Conservation (phyloP, 2,329 filamentous ascomycete species). For the Fusarium scirpi region DNA sequence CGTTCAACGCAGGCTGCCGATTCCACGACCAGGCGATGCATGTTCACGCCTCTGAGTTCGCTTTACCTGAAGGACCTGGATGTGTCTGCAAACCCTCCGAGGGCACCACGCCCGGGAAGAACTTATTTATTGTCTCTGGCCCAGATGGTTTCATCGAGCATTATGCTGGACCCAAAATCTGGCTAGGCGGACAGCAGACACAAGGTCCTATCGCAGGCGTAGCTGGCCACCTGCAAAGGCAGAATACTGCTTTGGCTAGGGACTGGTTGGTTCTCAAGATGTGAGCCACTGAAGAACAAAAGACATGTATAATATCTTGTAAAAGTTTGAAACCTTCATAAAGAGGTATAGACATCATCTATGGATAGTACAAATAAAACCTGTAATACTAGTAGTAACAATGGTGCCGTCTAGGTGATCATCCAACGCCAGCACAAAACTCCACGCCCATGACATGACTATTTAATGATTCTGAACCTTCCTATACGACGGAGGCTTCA, state of each 20-base stretch:
- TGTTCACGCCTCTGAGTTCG: constrained; percentile 49
- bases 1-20: constrained; percentile 43
- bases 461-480: constrained; percentile 82
- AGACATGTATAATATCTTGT: constrained; percentile 17
- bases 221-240: constrained; percentile 69
- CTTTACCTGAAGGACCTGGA: constrained; percentile 39
- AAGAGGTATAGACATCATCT: constrained; percentile 29
- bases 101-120: constrained; percentile 58
- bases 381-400: constrained; percentile 31
- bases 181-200: constrained; percentile 76
- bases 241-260: constrained; percentile 50
- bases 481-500: constrained; percentile 93
- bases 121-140: constrained; percentile 85
- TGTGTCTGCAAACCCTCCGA: constrained; percentile 45
- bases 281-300: constrained; percentile 44
- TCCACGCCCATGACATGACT: constrained; percentile 13
- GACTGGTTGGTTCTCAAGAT: constrained; percentile 67
- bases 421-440: constrained; percentile 38
- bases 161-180: constrained; percentile 83
- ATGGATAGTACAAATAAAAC: constrained; percentile 24
- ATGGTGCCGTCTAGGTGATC: constrained; percentile 33
- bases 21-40: constrained; percentile 51
- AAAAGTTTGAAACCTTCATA: constrained; percentile 11
- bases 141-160: constrained; percentile 89
- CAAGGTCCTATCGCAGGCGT: constrained; percentile 82